Conservation (phyloP, 176 grass and related monocot genomes). For the Eleusine indica region DNA sequence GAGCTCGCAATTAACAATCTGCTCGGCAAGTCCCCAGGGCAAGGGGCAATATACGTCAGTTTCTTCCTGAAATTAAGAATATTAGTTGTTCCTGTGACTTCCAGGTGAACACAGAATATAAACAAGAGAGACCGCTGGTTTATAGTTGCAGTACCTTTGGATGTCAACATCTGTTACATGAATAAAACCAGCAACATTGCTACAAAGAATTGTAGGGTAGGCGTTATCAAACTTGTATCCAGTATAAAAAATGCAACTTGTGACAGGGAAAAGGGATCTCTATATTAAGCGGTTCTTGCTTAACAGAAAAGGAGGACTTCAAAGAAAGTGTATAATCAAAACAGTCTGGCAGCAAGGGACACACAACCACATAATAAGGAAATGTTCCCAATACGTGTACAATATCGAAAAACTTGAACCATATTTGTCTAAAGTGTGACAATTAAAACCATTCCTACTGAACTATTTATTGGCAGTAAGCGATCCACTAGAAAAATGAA, state of each 20-base stretch:
- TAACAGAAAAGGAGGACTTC: not conserved
- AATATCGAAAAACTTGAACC: not conserved
- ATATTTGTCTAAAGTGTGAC: not conserved
- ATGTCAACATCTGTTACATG: slow-evolving; percentile 95
- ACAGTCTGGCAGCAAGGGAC: not conserved
- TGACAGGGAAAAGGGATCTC: not conserved
- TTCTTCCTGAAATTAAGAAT: slow-evolving; percentile 69
- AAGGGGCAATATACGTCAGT: slow-evolving; percentile 81
- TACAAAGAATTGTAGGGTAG: slow-evolving; percentile 40
- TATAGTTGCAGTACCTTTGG: slow-evolving; percentile 60
- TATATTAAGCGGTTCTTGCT: not conserved
- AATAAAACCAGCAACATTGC: slow-evolving; percentile 91
- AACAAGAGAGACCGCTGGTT: not conserved
- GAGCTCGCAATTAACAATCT: slow-evolving; percentile 82
- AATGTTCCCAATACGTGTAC: not conserved
- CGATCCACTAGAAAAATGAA: not conserved
- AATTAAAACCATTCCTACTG: not conserved
- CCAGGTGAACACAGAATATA: not conserved
- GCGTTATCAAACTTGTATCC: slow-evolving; percentile 20
- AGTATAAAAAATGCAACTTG: not conserved
- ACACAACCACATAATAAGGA: not conserved
- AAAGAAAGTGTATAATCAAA: not conserved
- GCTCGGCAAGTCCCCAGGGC: slow-evolving; percentile 80
- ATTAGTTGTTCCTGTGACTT: not conserved
- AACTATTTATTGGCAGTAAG: not conserved